Base-by-base conservation (phyloP, 768 basidiomycete genomes). In the Boletus vermiculosoides region DNA sequence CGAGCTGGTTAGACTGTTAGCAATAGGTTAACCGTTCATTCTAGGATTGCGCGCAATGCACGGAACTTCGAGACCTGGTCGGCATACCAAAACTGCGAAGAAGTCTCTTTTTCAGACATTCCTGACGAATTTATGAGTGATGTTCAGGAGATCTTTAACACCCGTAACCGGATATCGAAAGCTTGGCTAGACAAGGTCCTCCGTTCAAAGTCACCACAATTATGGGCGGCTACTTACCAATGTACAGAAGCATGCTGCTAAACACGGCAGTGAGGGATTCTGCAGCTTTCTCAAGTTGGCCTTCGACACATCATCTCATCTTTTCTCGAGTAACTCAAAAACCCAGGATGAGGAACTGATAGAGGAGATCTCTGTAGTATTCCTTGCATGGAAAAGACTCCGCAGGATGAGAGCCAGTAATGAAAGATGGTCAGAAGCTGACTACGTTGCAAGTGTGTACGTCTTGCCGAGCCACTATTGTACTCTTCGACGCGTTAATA, bases 391-490 rank as follows among this genome's bases (percentile, higher is more conserved):
- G 80, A 71, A 73, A 28, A 73, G 72, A 37, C 69, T 82, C 8
- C 63, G 66, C 10, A 68, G 65, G 53, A 81, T 83, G 79, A 74
- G 68, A n/a, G 66, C 66, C 6, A 74, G 75, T 6, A 74, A 74
- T 20, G 77, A 80, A 51, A 81, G 73, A 62, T 78, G 76, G 70
- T 81, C 79, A 3, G 83, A 84, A 59, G 80, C 82, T 1, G 83
- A 83, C 58, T 82, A 76, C 55, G 80, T 75, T 16, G 76, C 77
- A n/a, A 80, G 79, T 49, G 81, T 83, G 80, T 84, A 65, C 48
- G 80, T 68, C 54, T 50, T 12, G 30, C 2, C 20, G 12, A 34
- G 36, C 28, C 8, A 15, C 22, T 22, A 6, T 44, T 45, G 41
- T n/a, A 25, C 42, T 45, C 12, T 31, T 25, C 40, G 36, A 55